Evolutionary conservation across 2,329 filamentous ascomycete species (phyloP).

Genomic region (Amylocarpus encephaloides): DNA sequence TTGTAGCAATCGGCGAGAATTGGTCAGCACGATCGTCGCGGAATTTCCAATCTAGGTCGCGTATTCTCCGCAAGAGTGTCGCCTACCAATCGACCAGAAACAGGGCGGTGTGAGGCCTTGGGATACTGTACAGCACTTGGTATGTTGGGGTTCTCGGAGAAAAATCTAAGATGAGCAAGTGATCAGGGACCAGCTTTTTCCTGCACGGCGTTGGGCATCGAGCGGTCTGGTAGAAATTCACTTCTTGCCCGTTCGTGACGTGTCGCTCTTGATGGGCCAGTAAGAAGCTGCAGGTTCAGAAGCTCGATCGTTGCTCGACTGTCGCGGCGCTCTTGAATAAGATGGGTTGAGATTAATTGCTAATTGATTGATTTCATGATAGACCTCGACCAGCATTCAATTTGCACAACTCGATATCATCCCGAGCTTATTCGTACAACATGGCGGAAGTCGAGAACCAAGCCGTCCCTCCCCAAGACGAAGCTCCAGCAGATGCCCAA

Average conservation of each 20-base stretch:
- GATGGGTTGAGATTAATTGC: constrained; percentile 4
- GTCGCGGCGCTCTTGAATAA: constrained; percentile 10
- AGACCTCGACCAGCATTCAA: not conserved
- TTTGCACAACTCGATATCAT: not conserved
- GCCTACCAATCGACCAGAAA: constrained; percentile 3
- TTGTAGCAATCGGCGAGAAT: not conserved
- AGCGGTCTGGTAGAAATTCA: not conserved
- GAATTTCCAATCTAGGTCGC: constrained; percentile 7
- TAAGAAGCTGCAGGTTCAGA: constrained; percentile 11
- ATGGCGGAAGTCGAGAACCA: constrained; percentile 28
- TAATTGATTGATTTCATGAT: not conserved
- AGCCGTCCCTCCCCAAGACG: constrained; percentile 20
- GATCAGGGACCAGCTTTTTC: constrained; percentile 3
- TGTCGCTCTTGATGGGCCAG: constrained; percentile 20
- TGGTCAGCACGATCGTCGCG: not conserved
- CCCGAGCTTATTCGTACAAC: constrained; percentile 6
- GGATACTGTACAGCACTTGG: constrained; percentile 9
- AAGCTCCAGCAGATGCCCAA: constrained; percentile 16
- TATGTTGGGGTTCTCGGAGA: constrained; percentile 12
- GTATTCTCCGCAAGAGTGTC: constrained; percentile 6
- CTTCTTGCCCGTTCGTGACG: constrained; percentile 20
- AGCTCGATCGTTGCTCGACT: constrained; percentile 3
- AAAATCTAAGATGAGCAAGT: constrained; percentile 5
- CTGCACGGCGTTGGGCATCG: constrained; percentile 7
- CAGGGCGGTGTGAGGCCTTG: constrained; percentile 13